A percentile compares a stretch with the other conserved stretches of the same genome.
Evolutionary conservation across 2,329 filamentous ascomycete genomes (phyloP).

Genomic region (Microcyclosporella mali): DNA sequence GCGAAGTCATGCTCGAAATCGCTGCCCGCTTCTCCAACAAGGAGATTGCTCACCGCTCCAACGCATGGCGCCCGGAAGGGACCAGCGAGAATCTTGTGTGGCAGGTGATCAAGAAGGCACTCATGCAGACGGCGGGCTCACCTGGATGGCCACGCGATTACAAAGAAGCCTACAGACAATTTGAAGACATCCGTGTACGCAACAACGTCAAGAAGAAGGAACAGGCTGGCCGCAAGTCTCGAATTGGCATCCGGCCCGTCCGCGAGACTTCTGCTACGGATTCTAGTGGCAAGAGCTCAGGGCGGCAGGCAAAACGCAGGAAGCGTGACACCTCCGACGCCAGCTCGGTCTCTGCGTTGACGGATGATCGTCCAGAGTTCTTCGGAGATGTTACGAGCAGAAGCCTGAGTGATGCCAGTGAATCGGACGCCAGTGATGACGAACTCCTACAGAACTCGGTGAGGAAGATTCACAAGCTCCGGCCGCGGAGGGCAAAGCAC

Average conservation of each 20-base stretch:
- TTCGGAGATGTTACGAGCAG: too few relatives aligned
- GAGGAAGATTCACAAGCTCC: neutral
- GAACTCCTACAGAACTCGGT: neutral
- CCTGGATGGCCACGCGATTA: neutral
- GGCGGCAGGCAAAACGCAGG: too few relatives aligned
- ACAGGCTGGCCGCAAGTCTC: neutral
- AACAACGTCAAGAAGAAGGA: neutral
- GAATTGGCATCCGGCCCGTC: too few relatives aligned
- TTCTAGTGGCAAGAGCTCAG: too few relatives aligned
- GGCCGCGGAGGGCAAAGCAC: neutral
- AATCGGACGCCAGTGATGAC: neutral
- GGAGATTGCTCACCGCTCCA: neutral
- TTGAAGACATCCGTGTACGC: neutral
- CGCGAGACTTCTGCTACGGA: neutral
- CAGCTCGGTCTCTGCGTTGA: too few relatives aligned
- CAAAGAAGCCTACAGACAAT: neutral
- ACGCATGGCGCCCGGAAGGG: neutral
- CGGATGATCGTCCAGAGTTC: too few relatives aligned
- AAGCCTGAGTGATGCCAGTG: too few relatives aligned
- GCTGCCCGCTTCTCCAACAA: slow-evolving; percentile 1
- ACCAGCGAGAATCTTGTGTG: neutral
- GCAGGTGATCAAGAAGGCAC: neutral
- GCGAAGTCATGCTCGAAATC: slow-evolving; percentile 1
- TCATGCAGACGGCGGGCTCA: neutral
- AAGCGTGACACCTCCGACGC: too few relatives aligned